Evolutionary conservation across 192 early-diverging fungal species (phyloP).

Genomic region (Chytriomyces sp.): DNA sequence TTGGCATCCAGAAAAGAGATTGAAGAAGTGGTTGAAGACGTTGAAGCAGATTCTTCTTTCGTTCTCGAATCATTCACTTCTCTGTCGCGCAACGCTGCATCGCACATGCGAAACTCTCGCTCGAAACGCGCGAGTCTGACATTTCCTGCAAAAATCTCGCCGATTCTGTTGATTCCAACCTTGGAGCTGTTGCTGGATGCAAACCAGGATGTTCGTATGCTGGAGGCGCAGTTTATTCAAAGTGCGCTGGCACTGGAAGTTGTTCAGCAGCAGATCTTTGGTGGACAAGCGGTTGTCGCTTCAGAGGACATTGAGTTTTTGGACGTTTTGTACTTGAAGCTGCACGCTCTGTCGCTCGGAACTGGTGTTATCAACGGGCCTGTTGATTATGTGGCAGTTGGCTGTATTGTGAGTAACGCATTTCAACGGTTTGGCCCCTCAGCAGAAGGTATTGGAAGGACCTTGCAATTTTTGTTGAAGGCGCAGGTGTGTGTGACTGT

Average conservation of each 20-base stretch:
- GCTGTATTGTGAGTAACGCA: background rate
- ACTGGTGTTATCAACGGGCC: slow-evolving; percentile 12
- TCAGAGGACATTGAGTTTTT: slow-evolving; percentile 13
- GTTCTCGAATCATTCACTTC: background rate
- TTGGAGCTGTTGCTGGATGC: slow-evolving; percentile 13
- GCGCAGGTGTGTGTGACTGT: background rate
- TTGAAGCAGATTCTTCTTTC: background rate
- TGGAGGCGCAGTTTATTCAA: background rate
- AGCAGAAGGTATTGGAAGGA: slow-evolving; percentile 17
- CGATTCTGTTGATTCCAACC: slow-evolving; percentile 26
- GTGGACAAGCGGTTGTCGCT: too few relatives aligned
- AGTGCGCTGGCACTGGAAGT: slow-evolving; percentile 9
- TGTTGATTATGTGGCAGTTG: slow-evolving; percentile 32
- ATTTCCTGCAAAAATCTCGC: slow-evolving; percentile 14
- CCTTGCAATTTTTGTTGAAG: slow-evolving; percentile 17
- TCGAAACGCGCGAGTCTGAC: slow-evolving; percentile 10
- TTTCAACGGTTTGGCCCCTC: background rate
- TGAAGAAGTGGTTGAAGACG: background rate
- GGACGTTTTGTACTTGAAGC: background rate
- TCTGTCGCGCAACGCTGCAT: background rate
- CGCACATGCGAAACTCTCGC: background rate
- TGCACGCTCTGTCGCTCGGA: background rate
- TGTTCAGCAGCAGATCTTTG: background rate
- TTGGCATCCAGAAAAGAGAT: background rate
- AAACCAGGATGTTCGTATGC: slow-evolving; percentile 6